These are phyloP conservation scores for Pleurotus tuber-regium DNA, from an alignment of 768 basidiomycete species.

Conservation along the genomic window DNA sequence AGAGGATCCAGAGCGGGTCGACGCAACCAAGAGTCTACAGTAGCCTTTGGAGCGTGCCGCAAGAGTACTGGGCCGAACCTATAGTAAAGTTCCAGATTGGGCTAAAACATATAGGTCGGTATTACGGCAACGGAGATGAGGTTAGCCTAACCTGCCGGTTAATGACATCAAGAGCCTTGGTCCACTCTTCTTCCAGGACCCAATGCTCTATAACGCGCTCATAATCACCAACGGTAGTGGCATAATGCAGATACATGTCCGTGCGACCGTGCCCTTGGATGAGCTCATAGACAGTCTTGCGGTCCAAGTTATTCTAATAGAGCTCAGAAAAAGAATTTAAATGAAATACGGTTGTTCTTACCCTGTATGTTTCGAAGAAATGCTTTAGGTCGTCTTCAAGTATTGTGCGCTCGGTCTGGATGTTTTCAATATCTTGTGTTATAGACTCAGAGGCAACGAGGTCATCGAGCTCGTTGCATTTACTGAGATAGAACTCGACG, in stretches of 20 bases:
- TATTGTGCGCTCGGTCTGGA: constrained; percentile 74
- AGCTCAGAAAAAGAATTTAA: not conserved
- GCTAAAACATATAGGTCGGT: constrained; percentile 37
- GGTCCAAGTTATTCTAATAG: constrained; percentile 78
- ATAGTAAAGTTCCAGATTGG: constrained; percentile 88
- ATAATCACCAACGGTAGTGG: constrained; percentile 76
- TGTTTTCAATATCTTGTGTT: constrained; percentile 80
- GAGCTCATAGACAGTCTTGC: constrained; percentile 84
- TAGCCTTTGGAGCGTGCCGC: constrained; percentile 82
- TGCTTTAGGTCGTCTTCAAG: constrained; percentile 92
- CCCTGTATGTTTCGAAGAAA: constrained; percentile 95
- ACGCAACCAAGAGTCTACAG: constrained; percentile 90
- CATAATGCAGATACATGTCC: constrained; percentile 90
- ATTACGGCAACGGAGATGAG: not conserved
- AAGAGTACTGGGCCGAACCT: constrained; percentile 88
- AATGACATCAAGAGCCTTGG: constrained; percentile 85
- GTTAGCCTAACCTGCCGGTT: constrained; percentile 70
- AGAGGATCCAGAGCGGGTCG: constrained; percentile 77
- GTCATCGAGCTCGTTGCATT: constrained; percentile 95
- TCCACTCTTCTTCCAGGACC: constrained; percentile 91
- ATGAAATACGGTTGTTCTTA: constrained; percentile 24
- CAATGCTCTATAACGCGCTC: constrained; percentile 88
- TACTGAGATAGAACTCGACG: constrained; percentile 94
- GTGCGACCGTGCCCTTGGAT: constrained; percentile 92
- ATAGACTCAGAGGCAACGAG: constrained; percentile 83